Conservation (phyloP, 768 basidiomycete genomes). For the Rhodotorula diobovata region DNA sequence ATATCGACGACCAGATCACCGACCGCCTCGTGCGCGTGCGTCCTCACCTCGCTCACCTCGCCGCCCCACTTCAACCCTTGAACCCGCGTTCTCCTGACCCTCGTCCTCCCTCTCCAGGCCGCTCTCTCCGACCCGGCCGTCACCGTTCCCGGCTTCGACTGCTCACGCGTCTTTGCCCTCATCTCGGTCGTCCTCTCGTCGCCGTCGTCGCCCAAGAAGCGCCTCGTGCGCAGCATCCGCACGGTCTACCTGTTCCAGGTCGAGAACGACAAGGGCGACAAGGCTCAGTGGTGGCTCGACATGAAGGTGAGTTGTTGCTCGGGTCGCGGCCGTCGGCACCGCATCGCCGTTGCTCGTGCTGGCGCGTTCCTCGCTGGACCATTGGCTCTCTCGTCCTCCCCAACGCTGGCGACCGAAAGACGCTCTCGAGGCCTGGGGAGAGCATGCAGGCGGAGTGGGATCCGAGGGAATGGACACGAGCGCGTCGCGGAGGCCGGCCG, state of each 20-base stretch:
- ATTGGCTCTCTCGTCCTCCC: too few species aligned
- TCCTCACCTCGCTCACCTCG: neutral
- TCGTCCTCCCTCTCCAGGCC: neutral
- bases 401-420: too few species aligned
- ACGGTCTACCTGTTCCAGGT: conserved; percentile 28
- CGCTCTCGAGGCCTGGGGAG: too few species aligned
- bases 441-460: too few species aligned
- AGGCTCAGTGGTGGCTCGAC: conserved; percentile 25
- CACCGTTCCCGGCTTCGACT: conserved; percentile 15
- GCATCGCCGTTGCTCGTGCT: too few species aligned
- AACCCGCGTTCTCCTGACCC: neutral
- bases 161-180: conserved; percentile 26
- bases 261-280: neutral
- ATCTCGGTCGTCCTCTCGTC: conserved; percentile 22
- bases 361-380: too few species aligned
- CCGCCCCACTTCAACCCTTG: neutral
- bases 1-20: conserved; percentile 2
- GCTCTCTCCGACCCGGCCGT: conserved; percentile 15
- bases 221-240: conserved; percentile 17
- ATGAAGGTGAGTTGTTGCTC: too few species aligned
- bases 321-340: too few species aligned
- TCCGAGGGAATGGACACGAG: too few species aligned
- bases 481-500: too few species aligned
- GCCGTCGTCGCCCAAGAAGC: conserved; percentile 12
- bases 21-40: conserved; percentile 19